Evolutionary conservation across 495 filamentous ascomycete genomes (phyloP).

Genomic region (Trichocladium uniseriatum): DNA sequence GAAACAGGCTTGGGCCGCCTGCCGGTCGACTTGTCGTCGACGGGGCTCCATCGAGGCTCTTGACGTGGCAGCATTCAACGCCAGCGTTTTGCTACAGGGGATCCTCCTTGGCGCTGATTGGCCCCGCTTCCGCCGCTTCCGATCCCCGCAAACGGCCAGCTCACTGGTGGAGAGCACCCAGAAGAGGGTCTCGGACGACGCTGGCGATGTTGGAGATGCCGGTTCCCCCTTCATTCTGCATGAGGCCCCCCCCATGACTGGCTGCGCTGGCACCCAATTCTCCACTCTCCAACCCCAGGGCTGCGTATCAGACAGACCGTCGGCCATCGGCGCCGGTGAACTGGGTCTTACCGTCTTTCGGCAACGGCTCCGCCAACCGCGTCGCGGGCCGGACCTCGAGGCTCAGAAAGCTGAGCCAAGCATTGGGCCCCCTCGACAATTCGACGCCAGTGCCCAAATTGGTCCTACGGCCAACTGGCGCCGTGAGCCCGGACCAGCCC

Average conservation of each 20-base stretch:
- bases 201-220: neutral
- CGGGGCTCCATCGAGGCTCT: slow-evolving; percentile 11
- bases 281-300: too few species aligned
- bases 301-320: too few species aligned
- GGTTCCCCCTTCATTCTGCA: slow-evolving; percentile 1
- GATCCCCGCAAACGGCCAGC: neutral
- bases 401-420: too few species aligned
- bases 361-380: slow-evolving; percentile 9
- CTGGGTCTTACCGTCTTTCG: slow-evolving; percentile 10
- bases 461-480: slow-evolving; percentile 2
- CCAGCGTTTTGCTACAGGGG: slow-evolving; percentile 15
- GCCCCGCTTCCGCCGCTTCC: slow-evolving; percentile 2
- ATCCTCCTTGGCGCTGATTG: slow-evolving; percentile 11
- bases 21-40: slow-evolving; percentile 1
- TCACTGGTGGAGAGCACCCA: too few species aligned
- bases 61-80: slow-evolving; percentile 25
- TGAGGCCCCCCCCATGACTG: neutral
- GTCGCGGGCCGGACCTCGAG: slow-evolving; percentile 15
- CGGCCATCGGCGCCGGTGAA: slow-evolving; percentile 10
- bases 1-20: slow-evolving; percentile 8
- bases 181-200: too few species aligned
- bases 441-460: slow-evolving; percentile 11
- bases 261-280: slow-evolving; percentile 2
- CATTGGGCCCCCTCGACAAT: slow-evolving; percentile 14
- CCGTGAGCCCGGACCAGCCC: neutral